A percentile compares a stretch with the other conserved stretches of the same genome.
Evolutionary conservation across 2,329 filamentous ascomycete species (phyloP).

Genomic region (Sphaerulina populicola): DNA sequence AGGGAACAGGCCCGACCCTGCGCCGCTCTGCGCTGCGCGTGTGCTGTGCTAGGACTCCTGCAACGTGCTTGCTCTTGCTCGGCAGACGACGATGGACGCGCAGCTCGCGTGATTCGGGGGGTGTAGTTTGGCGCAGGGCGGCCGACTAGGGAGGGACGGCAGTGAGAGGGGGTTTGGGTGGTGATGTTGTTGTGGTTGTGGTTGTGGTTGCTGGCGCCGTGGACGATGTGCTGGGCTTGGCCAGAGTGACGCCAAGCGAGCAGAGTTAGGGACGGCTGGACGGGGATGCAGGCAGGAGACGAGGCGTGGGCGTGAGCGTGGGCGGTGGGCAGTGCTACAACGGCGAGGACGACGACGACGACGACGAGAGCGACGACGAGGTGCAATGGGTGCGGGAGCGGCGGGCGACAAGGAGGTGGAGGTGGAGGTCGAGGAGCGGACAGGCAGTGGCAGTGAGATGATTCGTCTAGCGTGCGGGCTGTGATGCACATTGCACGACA

Average conservation of each 20-base stretch:
- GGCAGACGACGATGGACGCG: not conserved
- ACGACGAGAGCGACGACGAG: not conserved
- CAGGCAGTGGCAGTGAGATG: conserved; percentile 4
- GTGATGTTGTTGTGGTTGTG: not conserved
- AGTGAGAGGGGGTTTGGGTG: not conserved
- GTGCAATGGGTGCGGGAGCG: not conserved
- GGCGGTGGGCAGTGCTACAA: too few relatives aligned
- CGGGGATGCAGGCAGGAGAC: conserved; percentile 1
- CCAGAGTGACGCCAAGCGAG: conserved; percentile 5
- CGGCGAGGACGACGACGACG: not conserved
- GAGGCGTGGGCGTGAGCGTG: not conserved
- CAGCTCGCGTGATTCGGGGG: not conserved
- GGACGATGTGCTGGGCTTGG: conserved; percentile 9
- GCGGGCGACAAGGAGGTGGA: not conserved
- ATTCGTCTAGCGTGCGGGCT: not conserved
- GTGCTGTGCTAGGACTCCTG: not conserved
- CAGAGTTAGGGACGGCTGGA: not conserved
- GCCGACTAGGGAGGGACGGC: not conserved
- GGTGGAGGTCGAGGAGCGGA: not conserved
- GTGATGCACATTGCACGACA: not conserved
- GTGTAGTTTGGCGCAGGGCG: not conserved
- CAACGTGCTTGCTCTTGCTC: conserved; percentile 3
- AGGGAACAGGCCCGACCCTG: conserved; percentile 23
- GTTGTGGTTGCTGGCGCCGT: conserved; percentile 4
- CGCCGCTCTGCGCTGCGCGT: conserved; percentile 4